Evolutionary conservation across 2,329 filamentous ascomycete genomes (phyloP).

Genomic region (Aspergillus flavus): DNA sequence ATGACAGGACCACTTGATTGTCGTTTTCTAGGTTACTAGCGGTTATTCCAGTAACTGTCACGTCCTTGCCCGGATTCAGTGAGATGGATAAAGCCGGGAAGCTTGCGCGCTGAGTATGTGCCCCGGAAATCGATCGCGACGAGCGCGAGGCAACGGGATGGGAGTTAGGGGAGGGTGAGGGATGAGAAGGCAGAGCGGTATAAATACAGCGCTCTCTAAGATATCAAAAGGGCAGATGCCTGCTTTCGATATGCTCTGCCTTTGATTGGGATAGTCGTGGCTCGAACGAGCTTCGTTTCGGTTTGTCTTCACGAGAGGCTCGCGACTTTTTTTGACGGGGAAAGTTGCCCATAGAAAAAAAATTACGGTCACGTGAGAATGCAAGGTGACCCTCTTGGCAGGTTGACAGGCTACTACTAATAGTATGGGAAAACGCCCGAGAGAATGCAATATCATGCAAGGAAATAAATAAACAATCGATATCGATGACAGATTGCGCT

Average conservation of each 20-base stretch:
- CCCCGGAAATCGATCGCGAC: constrained; percentile 17
- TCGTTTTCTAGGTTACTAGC: neutral
- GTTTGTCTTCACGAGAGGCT: constrained; percentile 18
- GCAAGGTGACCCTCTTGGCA: constrained; percentile 19
- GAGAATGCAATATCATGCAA: constrained; percentile 3
- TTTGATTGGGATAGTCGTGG: constrained; percentile 11
- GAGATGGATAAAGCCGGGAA: constrained; percentile 2
- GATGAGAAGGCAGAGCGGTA: constrained; percentile 16
- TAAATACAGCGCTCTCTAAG: constrained; percentile 1
- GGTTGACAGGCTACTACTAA: constrained; percentile 1
- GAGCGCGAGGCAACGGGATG: constrained; percentile 17
- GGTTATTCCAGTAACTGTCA: neutral
- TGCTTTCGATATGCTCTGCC: constrained; percentile 20
- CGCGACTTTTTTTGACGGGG: constrained; percentile 20
- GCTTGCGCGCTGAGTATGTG: constrained; percentile 17
- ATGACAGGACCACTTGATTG: neutral
- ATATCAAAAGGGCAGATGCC: constrained; percentile 4
- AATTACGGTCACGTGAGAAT: constrained; percentile 23
- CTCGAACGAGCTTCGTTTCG: constrained; percentile 15
- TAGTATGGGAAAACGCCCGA: neutral
- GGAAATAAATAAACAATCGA: neutral
- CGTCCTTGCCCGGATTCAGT: neutral
- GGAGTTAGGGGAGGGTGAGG: neutral
- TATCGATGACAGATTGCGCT: neutral
- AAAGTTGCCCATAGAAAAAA: constrained; percentile 19